These are phyloP conservation scores for Iris pallida DNA, from an alignment of 116 monocot species.

Conservation along the genomic window DNA sequence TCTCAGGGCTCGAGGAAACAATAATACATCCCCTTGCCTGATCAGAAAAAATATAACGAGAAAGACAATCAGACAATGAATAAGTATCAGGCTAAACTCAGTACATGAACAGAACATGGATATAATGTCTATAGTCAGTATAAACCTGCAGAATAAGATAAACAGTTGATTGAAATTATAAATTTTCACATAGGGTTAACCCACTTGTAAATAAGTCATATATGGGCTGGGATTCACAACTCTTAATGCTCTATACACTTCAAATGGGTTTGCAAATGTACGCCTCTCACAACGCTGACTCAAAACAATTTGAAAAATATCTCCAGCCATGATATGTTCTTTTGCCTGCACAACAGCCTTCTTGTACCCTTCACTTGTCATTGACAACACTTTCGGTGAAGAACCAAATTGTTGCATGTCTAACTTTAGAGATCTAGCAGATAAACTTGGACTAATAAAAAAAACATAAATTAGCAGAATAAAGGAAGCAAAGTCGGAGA, in stretches of 20 bases:
- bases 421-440: conserved; percentile 64
- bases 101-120: background rate
- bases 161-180: background rate
- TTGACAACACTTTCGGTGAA: conserved; percentile 54
- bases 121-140: too few species aligned
- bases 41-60: background rate
- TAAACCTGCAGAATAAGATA: background rate
- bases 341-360: conserved; percentile 74
- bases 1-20: conserved; percentile 75
- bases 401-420: conserved; percentile 62
- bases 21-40: conserved; percentile 86
- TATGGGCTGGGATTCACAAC: conserved; percentile 97
- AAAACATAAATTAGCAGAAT: conserved; percentile 2
- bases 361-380: conserved; percentile 85
- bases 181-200: background rate
- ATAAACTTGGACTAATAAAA: conserved; percentile 53
- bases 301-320: conserved; percentile 95
- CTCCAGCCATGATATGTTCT: conserved; percentile 90
- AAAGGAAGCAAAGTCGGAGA: background rate
- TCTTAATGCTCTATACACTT: conserved; percentile 88
- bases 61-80: background rate
- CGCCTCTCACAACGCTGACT: conserved; percentile 92
- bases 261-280: conserved; percentile 94
- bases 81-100: too few species aligned
- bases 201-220: conserved; percentile 87